These are phyloP conservation scores for Mimosa pudica DNA, from an alignment of 306 rosid genomes.

Conservation along the genomic window DNA sequence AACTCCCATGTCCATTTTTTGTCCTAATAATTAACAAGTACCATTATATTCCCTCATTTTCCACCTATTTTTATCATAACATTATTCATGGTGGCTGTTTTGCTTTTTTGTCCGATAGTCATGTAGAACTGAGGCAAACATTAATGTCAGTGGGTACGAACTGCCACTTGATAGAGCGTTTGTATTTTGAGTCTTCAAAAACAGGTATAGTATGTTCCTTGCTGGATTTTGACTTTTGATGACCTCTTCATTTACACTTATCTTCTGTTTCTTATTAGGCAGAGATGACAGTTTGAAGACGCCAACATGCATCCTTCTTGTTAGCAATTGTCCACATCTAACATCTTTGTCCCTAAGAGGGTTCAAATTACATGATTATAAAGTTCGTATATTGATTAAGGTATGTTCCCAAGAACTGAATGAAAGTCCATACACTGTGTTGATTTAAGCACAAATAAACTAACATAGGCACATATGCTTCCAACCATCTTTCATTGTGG, in stretches of 20 bases:
- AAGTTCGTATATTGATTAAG: slow-evolving; percentile 89
- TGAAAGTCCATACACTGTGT: background rate
- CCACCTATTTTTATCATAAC: slow-evolving; percentile 24
- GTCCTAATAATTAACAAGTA: slow-evolving; percentile 12
- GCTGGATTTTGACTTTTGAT: slow-evolving; percentile 22
- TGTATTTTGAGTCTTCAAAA: slow-evolving; percentile 91
- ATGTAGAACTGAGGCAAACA: slow-evolving; percentile 95
- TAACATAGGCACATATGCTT: background rate
- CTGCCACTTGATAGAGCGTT: slow-evolving; percentile 85
- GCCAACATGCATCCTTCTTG: slow-evolving; percentile 76
- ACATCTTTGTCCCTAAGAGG: slow-evolving; percentile 92
- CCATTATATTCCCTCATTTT: slow-evolving; percentile 22
- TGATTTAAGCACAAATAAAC: background rate
- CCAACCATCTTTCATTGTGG: background rate
- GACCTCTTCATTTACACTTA: slow-evolving; percentile 33
- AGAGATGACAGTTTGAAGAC: slow-evolving; percentile 96
- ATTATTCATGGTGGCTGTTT: slow-evolving; percentile 11
- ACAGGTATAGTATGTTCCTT: slow-evolving; percentile 57
- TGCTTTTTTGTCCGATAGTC: slow-evolving; percentile 47
- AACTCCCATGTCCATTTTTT: background rate
- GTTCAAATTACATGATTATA: slow-evolving; percentile 86
- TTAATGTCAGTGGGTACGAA: slow-evolving; percentile 78
- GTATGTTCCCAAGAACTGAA: slow-evolving; percentile 45
- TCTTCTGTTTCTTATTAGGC: slow-evolving; percentile 59
- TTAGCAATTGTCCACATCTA: slow-evolving; percentile 73